phyloP scores from a whole-genome alignment of 768 basidiomycete genomes.

The Hysterangium stoloniferum region DNA sequence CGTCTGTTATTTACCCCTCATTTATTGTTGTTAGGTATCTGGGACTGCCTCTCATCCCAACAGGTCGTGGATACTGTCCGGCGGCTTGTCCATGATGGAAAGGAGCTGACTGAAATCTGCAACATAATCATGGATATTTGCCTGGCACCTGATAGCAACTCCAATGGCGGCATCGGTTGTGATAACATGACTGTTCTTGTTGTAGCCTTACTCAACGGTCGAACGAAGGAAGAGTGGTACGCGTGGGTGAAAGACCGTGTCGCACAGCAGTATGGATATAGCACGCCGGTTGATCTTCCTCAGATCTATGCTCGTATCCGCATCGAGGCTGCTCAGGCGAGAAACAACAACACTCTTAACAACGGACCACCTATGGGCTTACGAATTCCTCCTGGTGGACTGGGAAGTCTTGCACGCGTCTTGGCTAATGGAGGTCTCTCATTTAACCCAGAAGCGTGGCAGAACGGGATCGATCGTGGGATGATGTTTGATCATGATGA shows the following conservation, averaged over 20 bases:
- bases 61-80: conserved; percentile 88
- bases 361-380: conserved; percentile 20
- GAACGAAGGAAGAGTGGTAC: conserved; percentile 90
- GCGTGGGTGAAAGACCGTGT: conserved; percentile 82
- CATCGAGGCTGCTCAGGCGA: conserved; percentile 2
- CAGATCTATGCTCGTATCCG: conserved; percentile 67
- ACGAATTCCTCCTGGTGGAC: conserved; percentile 28
- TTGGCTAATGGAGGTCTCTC: conserved; percentile 60
- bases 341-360: background rate
- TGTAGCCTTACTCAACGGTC: conserved; percentile 78
- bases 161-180: conserved; percentile 89
- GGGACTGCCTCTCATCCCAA: conserved; percentile 95
- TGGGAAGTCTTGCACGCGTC: conserved; percentile 47
- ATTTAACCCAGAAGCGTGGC: conserved; percentile 35
- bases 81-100: conserved; percentile 70
- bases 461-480: conserved; percentile 33
- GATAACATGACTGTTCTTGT: conserved; percentile 99
- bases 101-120: conserved; percentile 72
- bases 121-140: conserved; percentile 90
- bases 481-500: conserved; percentile 59
- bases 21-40: conserved; percentile 53
- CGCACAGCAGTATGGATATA: conserved; percentile 62
- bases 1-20: background rate
- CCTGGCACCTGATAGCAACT: conserved; percentile 86
- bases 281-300: conserved; percentile 68